Evolutionary conservation across 768 basidiomycete genomes (phyloP).

Genomic region (Baorangia bicolor): DNA sequence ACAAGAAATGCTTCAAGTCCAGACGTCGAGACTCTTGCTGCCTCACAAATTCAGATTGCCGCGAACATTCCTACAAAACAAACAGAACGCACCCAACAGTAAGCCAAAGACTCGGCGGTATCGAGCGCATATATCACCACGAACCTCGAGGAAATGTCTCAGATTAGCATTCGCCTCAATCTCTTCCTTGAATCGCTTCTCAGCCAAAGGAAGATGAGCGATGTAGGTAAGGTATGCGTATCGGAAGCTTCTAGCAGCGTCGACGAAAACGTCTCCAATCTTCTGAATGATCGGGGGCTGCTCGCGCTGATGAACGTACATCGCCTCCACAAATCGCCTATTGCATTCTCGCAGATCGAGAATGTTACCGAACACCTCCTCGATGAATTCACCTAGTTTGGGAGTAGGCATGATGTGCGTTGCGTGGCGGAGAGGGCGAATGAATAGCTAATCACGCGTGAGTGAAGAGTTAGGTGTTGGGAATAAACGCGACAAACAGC

Average conservation of each 20-base stretch:
- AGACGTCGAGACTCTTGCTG: conserved; percentile 57
- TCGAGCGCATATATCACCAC: conserved; percentile 7
- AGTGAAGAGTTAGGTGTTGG: conserved; percentile 35
- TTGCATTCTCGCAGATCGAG: conserved; percentile 85
- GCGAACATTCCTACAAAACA: conserved; percentile 21
- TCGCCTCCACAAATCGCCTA: conserved; percentile 73
- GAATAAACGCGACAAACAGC: conserved; percentile 40
- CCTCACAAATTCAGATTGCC: conserved; percentile 51
- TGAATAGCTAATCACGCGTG: conserved; percentile 44
- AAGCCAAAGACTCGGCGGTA: not conserved
- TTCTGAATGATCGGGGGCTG: conserved; percentile 78
- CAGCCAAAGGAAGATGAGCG: conserved; percentile 80
- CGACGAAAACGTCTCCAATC: conserved; percentile 88
- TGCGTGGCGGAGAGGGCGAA: conserved; percentile 51
- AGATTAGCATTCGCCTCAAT: conserved; percentile 78
- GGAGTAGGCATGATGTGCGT: conserved; percentile 56
- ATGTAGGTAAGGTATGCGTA: conserved; percentile 84
- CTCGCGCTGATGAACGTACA: conserved; percentile 83
- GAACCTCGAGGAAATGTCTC: conserved; percentile 81
- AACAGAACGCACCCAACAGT: not conserved
- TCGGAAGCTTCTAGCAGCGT: conserved; percentile 85
- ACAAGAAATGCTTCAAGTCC: conserved; percentile 62
- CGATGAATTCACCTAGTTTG: conserved; percentile 78
- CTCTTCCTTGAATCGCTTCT: conserved; percentile 87
- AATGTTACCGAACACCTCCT: conserved; percentile 88